Base-by-base conservation (phyloP, 2,329 filamentous ascomycete genomes). In the Xylaria sp. region DNA sequence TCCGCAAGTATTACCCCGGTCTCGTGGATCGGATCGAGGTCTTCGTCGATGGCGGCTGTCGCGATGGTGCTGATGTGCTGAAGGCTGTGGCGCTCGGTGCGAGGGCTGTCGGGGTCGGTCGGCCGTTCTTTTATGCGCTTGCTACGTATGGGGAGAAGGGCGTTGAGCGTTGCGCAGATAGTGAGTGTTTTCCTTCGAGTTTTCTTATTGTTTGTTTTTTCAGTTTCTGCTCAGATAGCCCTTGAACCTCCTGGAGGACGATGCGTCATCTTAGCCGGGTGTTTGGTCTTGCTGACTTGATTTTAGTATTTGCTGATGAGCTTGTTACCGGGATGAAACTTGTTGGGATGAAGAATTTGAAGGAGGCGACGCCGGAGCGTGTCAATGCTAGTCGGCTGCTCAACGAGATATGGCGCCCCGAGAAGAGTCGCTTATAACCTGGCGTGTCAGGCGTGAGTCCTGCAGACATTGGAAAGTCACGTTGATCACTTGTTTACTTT, bases 261-360 rank as follows among this genome's bases (percentile, higher is more conserved):
- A 23, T 35, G 13, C 1, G 9, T 18, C 16, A 57, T 40, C 35
- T 18, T 5, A 5, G 12, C 1, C 16, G 2, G 2, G 6, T 42
- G 21, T 27, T 21, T 16, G 55, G 40, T 44, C 18, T 16, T 67
- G 40, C 69, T 71, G 16, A 68, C 37, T 35, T 1, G n/a, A 0
- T 42, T 25, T 4, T 60, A 72, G 70, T 72, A 29, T 65, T 60
- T 27, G 61, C 70, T 0, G 84, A 85, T 29, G 85, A 87, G 71
- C 75, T 86, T 10, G 78, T 80, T 50, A 82, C 79, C 0, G 82
- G 82, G 2, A 87, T 87, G 85, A 78, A 81, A 1, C 77, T 87
- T 18, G 75, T 84, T 23, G 86, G 86, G 1, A 83, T 87, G 44
- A 84, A 81, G 2, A 80, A 83, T 37, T 74, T 88, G 6, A 79